These are phyloP conservation scores for Quercus engelmannii DNA, from an alignment of 306 rosid species.

Conservation along the genomic window DNA sequence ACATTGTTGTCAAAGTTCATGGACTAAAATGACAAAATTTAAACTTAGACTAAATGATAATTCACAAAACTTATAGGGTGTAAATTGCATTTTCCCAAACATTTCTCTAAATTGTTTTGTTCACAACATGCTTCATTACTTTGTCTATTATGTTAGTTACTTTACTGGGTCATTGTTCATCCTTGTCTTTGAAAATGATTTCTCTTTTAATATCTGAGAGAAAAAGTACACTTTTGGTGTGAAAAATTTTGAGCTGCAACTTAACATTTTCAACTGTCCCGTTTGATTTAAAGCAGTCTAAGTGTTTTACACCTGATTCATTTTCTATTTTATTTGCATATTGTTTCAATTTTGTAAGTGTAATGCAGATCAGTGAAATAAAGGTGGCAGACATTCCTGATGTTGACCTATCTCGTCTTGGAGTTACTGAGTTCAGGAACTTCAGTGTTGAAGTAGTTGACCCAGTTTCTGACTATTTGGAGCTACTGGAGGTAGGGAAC, in stretches of 20 bases:
- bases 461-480: slow-evolving; percentile 91
- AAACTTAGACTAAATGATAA: no score
- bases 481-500: slow-evolving; percentile 74
- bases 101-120: background rate
- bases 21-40: no score
- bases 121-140: background rate
- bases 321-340: background rate
- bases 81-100: background rate
- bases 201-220: background rate
- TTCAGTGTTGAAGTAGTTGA: slow-evolving; percentile 88
- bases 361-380: slow-evolving; percentile 74
- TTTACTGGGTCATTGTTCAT: background rate
- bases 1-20: no score
- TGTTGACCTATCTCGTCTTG: slow-evolving; percentile 73
- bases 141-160: background rate
- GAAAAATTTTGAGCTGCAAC: no score
- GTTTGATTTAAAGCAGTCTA: slow-evolving; percentile 1
- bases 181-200: background rate
- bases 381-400: slow-evolving; percentile 85
- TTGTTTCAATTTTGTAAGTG: slow-evolving; percentile 21
- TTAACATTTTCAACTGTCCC: background rate
- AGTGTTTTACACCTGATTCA: slow-evolving; percentile 1
- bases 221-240: no score
- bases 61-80: no score
- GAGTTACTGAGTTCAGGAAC: slow-evolving; percentile 67